Evolutionary conservation across 2,329 filamentous ascomycete genomes (phyloP).

Genomic region (Alternaria brassicae): DNA sequence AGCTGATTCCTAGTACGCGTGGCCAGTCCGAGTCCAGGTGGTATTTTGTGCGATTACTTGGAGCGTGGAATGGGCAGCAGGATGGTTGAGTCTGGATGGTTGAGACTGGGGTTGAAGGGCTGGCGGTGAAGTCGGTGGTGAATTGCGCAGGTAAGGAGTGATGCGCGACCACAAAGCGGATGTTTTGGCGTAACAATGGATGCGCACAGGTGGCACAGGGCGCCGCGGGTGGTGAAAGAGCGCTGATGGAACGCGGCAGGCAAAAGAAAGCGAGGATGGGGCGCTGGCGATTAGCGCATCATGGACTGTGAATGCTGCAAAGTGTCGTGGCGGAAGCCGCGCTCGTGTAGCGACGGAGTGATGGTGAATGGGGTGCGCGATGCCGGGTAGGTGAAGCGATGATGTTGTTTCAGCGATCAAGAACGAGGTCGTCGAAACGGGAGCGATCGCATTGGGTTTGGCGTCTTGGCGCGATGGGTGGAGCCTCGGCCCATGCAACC

Average conservation of each 20-base stretch:
- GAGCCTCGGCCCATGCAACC: conserved; percentile 8
- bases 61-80: not conserved
- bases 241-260: conserved; percentile 14
- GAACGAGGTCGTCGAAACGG: conserved; percentile 19
- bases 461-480: conserved; percentile 8
- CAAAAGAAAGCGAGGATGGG: conserved; percentile 15
- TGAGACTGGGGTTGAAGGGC: not conserved
- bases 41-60: not conserved
- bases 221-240: conserved; percentile 18
- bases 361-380: conserved; percentile 14
- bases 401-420: conserved; percentile 16
- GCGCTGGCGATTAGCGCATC: conserved; percentile 12
- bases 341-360: conserved; percentile 9
- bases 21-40: not conserved
- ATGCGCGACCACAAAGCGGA: not conserved
- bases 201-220: conserved; percentile 10
- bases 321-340: conserved; percentile 19
- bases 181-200: conserved; percentile 4
- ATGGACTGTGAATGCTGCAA: conserved; percentile 10
- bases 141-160: conserved; percentile 3
- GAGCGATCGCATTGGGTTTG: conserved; percentile 4
- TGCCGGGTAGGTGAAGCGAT: conserved; percentile 1
- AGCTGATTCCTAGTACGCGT: not conserved
- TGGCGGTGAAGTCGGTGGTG: not conserved
- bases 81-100: not conserved